Conservation (phyloP, 1,139 yeast species). For the Geotrichum klebahnii region DNA sequence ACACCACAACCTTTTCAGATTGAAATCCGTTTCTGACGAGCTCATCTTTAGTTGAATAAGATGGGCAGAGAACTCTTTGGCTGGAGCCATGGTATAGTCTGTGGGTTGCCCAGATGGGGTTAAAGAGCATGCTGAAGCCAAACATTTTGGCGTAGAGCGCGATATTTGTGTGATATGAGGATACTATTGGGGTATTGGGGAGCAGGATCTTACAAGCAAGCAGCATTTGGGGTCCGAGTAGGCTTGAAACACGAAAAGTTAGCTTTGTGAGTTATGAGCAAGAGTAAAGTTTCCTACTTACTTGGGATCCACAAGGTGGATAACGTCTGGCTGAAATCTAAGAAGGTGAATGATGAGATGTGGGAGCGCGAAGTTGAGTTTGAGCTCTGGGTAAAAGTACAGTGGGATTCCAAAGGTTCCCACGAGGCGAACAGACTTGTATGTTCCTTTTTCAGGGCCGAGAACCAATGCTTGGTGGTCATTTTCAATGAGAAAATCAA, state of each 20-base stretch:
- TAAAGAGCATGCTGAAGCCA: conserved; percentile 25
- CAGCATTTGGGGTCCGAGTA: conserved; percentile 27
- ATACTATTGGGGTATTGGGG: conserved; percentile 25
- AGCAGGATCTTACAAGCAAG: conserved; percentile 23
- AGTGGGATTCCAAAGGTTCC: conserved; percentile 26
- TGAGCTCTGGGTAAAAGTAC: conserved; percentile 28
- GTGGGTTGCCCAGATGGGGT: conserved; percentile 26
- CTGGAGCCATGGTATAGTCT: conserved; percentile 25
- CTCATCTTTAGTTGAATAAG: conserved; percentile 24
- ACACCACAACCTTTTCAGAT: conserved; percentile 20
- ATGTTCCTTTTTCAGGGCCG: conserved; percentile 25
- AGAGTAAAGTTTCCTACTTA: not conserved
- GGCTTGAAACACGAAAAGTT: conserved; percentile 5
- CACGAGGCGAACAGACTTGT: conserved; percentile 22
- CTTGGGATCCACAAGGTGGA: conserved; percentile 28
- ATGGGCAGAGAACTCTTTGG: conserved; percentile 24
- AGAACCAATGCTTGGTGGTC: conserved; percentile 24
- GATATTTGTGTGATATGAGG: conserved; percentile 28
- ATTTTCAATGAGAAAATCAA: conserved; percentile 24
- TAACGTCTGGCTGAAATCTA: conserved; percentile 25
- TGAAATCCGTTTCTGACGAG: conserved; percentile 24
- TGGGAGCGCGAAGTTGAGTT: conserved; percentile 24
- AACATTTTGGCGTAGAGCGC: conserved; percentile 27
- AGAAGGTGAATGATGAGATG: conserved; percentile 19
- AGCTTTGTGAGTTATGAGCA: not conserved